These are phyloP conservation scores for Daldinia concentrica DNA, from an alignment of 495 filamentous ascomycete species.

Conservation along the genomic window DNA sequence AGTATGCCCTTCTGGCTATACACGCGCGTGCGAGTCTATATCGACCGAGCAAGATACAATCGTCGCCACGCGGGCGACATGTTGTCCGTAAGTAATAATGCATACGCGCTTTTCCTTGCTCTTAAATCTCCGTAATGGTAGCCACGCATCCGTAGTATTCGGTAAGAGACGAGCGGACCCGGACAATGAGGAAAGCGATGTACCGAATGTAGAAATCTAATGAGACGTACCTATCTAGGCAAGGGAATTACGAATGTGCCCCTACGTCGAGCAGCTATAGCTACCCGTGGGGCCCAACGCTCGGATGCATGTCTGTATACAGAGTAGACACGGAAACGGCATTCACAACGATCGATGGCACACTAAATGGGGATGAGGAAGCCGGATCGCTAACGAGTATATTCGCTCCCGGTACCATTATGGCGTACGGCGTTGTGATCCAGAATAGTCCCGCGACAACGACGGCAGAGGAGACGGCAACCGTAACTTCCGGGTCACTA, in stretches of 20 bases:
- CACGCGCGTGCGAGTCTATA: conserved; percentile 31
- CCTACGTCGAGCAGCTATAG: conserved; percentile 31
- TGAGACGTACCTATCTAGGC: background rate
- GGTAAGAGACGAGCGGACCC: no score
- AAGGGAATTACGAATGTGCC: conserved; percentile 33
- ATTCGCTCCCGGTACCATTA: conserved; percentile 27
- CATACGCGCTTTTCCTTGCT: background rate
- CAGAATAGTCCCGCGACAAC: conserved; percentile 7
- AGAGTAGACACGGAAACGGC: conserved; percentile 18
- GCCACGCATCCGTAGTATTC: background rate
- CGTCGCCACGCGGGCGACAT: conserved; percentile 39
- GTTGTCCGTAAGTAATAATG: conserved; percentile 43
- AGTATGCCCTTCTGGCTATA: conserved; percentile 42
- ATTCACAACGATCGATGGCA: conserved; percentile 35
- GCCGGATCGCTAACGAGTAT: conserved; percentile 14
- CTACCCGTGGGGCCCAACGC: conserved; percentile 30
- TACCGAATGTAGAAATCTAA: conserved; percentile 13
- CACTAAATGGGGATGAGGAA: conserved; percentile 18
- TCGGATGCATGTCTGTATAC: conserved; percentile 31
- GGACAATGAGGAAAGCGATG: no score
- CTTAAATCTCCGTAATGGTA: background rate
- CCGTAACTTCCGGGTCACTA: background rate
- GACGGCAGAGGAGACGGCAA: background rate
- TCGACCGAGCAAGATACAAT: conserved; percentile 1
- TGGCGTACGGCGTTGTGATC: conserved; percentile 32